Percentiles rank a stretch among this genome's conserved stretches.
phyloP scores from a whole-genome alignment of 495 filamentous ascomycete species.

The Parathielavia hyrcaniae region DNA sequence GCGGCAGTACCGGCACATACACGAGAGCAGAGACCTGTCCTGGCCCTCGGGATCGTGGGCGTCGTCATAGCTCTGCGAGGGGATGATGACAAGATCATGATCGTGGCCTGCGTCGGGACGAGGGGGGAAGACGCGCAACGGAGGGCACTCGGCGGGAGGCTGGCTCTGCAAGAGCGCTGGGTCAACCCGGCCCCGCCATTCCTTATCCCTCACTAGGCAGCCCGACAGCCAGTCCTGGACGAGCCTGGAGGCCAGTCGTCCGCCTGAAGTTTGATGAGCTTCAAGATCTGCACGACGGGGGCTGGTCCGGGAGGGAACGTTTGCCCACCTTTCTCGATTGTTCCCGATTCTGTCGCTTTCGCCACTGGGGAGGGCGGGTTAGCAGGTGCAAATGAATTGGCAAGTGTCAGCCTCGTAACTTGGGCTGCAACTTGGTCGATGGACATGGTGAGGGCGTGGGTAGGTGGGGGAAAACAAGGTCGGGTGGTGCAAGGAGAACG shows the following conservation, averaged over 20 bases:
- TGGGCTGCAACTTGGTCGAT: slow-evolving; percentile 1
- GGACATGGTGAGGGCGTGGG: background rate
- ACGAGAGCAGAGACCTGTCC: slow-evolving; percentile 17
- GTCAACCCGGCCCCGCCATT: background rate
- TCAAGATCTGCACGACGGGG: background rate
- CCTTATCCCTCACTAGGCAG: background rate
- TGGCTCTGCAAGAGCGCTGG: background rate
- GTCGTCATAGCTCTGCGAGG: slow-evolving; percentile 22
- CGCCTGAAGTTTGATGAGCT: slow-evolving; percentile 3
- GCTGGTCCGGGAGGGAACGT: background rate
- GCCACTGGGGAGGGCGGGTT: slow-evolving; percentile 10
- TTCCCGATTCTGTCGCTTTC: background rate
- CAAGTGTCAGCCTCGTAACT: background rate
- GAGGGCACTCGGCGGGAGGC: slow-evolving; percentile 11
- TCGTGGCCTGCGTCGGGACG: slow-evolving; percentile 1
- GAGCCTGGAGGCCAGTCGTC: slow-evolving; percentile 24
- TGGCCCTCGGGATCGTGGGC: slow-evolving; percentile 15
- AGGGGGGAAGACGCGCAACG: slow-evolving; percentile 16
- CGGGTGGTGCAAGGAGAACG: background rate
- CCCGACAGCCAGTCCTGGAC: slow-evolving; percentile 27
- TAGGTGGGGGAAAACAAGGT: no score
- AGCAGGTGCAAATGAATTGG: background rate
- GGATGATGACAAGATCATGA: slow-evolving; percentile 27
- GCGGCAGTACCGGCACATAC: slow-evolving; percentile 32
- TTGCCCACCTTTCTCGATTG: background rate